Conservation (phyloP, 2,329 filamentous ascomycete species). For the Fusarium sp. region DNA sequence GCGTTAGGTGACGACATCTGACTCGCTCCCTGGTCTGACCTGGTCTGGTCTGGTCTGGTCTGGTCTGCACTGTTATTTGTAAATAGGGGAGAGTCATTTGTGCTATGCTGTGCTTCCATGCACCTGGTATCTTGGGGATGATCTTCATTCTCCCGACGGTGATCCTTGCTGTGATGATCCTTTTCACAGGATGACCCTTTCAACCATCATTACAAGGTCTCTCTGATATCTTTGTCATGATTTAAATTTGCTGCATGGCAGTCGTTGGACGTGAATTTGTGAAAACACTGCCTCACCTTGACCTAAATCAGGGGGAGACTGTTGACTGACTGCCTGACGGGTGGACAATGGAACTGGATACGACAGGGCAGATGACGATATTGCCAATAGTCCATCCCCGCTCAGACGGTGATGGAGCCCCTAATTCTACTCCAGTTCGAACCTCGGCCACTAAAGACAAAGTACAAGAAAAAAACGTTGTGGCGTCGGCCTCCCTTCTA, state of each 20-base stretch:
- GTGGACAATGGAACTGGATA: background rate
- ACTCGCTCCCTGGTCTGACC: conserved; percentile 16
- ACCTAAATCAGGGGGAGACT: conserved; percentile 12
- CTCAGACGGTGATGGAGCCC: conserved; percentile 40
- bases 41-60: too few relatives aligned
- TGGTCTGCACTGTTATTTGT: background rate
- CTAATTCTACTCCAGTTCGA: conserved; percentile 28
- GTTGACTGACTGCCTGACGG: background rate
- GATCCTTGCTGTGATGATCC: background rate
- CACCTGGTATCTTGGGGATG: background rate
- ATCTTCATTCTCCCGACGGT: background rate
- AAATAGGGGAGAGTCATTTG: background rate
- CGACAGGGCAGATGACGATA: conserved; percentile 37
- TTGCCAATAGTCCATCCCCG: conserved; percentile 45
- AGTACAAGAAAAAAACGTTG: conserved; percentile 45
- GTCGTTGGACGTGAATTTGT: background rate
- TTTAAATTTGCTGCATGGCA: background rate
- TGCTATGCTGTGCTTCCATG: background rate
- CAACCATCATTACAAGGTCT: background rate
- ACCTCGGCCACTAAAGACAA: conserved; percentile 40
- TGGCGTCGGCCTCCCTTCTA: conserved; percentile 40
- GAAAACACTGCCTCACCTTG: background rate
- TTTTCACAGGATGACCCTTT: background rate
- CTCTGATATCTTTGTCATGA: background rate
- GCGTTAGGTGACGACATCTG: conserved; percentile 17